Conservation (phyloP, 257 asterid genomes). For the Solanum appendiculatum region DNA sequence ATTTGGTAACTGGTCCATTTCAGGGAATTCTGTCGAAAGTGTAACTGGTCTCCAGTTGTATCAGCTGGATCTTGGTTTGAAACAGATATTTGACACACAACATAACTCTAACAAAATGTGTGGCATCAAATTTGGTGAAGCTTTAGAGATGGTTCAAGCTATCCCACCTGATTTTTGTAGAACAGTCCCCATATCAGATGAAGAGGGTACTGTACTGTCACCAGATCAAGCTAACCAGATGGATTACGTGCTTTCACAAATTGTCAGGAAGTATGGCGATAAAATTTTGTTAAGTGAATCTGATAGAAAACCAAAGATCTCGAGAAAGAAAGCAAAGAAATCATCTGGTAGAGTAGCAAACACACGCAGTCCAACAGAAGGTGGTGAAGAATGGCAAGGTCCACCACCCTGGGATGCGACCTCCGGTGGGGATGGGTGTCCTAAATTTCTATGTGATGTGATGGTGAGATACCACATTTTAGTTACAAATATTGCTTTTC, state of each 20-base stretch:
- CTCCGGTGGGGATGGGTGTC: conserved; percentile 73
- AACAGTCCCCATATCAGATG: conserved; percentile 17
- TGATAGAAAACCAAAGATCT: conserved; percentile 57
- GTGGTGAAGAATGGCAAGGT: conserved; percentile 63
- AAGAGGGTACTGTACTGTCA: conserved; percentile 18
- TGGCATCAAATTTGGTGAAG: conserved; percentile 38
- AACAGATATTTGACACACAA: conserved; percentile 37
- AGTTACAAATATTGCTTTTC: neutral
- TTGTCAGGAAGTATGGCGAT: conserved; percentile 57
- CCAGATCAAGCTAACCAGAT: conserved; percentile 13
- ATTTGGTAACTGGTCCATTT: conserved; percentile 10
- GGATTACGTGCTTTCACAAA: conserved; percentile 33
- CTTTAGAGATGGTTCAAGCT: conserved; percentile 40
- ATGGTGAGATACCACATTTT: conserved; percentile 40
- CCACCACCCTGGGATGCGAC: conserved; percentile 83
- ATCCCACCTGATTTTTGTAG: conserved; percentile 24
- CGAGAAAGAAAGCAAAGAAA: conserved; percentile 51
- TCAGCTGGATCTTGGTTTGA: conserved; percentile 46
- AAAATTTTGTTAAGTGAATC: conserved; percentile 58
- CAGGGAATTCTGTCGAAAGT: conserved; percentile 37
- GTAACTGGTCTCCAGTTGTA: conserved; percentile 15
- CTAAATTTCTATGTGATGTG: conserved; percentile 90
- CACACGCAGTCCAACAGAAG: conserved; percentile 22
- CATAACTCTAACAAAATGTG: conserved; percentile 36
- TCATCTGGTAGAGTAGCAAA: conserved; percentile 27